A percentile compares a stretch with the other conserved stretches of the same genome.
phyloP scores from a whole-genome alignment of 2,329 filamentous ascomycete species.

The Colletotrichum sp. region DNA sequence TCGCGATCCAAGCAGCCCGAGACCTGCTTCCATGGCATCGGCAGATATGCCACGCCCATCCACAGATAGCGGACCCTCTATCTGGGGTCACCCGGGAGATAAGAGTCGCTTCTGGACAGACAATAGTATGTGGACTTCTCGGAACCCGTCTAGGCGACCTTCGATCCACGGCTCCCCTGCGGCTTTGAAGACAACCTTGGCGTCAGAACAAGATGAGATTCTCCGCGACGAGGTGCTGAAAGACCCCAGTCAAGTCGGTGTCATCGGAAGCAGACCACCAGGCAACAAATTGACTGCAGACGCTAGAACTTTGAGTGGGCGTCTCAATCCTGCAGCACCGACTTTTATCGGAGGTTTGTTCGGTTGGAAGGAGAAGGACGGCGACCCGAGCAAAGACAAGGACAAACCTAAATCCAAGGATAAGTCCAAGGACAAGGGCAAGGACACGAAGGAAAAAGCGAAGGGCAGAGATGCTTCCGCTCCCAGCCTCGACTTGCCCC shows the following conservation, averaged over 20 bases:
- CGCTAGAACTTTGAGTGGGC: constrained; percentile 52
- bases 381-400: constrained; percentile 34
- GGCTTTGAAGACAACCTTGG: constrained; percentile 63
- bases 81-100: constrained; percentile 67
- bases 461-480: constrained; percentile 42
- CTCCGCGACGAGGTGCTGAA: constrained; percentile 62
- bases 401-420: constrained; percentile 41
- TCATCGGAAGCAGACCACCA: constrained; percentile 80
- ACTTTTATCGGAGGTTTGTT: constrained; percentile 81
- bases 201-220: constrained; percentile 69
- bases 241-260: constrained; percentile 63
- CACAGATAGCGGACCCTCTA: constrained; percentile 73
- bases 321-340: constrained; percentile 86
- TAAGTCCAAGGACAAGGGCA: constrained; percentile 33
- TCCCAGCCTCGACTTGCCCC: constrained; percentile 42
- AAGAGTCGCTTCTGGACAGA: constrained; percentile 73
- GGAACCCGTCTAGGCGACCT: constrained; percentile 79
- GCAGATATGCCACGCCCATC: constrained; percentile 78
- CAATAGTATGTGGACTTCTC: constrained; percentile 57
- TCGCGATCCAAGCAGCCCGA: constrained; percentile 62
- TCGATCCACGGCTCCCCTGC: constrained; percentile 81
- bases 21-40: constrained; percentile 73
- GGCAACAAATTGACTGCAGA: constrained; percentile 39
- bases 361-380: constrained; percentile 45
- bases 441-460: constrained; percentile 36